A percentile compares a stretch with the other conserved stretches of the same genome.
These are phyloP conservation scores for Cryptosporidium sp. DNA, from an alignment of 169 alveolate genomes.

Conservation along the genomic window DNA sequence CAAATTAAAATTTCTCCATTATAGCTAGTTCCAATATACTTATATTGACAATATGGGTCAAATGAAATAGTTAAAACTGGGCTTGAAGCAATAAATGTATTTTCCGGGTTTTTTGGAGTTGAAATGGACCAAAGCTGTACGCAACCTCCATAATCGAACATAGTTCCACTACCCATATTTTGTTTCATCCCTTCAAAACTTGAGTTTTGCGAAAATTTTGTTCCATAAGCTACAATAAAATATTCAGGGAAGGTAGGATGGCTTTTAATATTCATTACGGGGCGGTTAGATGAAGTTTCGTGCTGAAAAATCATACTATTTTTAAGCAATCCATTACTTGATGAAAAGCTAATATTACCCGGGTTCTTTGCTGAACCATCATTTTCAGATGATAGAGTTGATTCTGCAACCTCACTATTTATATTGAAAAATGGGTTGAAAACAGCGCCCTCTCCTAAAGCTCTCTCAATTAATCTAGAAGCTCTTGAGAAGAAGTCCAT, in stretches of 20 bases:
- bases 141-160: constrained; percentile 62
- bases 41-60: constrained; percentile 50
- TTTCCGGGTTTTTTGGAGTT: constrained; percentile 67
- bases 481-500: constrained; percentile 61
- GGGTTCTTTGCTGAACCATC: constrained; percentile 33
- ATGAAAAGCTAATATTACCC: constrained; percentile 38
- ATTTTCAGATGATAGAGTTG: neutral
- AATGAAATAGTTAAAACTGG: constrained; percentile 34
- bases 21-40: constrained; percentile 59
- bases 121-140: constrained; percentile 67
- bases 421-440: constrained; percentile 71
- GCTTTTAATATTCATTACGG: constrained; percentile 54
- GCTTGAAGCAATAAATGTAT: constrained; percentile 49
- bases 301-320: constrained; percentile 56
- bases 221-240: constrained; percentile 61
- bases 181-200: constrained; percentile 58
- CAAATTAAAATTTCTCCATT: constrained; percentile 69
- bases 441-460: constrained; percentile 69
- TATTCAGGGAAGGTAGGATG: constrained; percentile 71
- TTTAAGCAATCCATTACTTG: constrained; percentile 62
- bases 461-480: constrained; percentile 59
- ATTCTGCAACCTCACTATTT: neutral
- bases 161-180: neutral
- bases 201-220: constrained; percentile 34
- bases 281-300: constrained; percentile 29